A percentile compares a stretch with the other conserved stretches of the same genome.
Conservation (phyloP, 164 flowering plant species). For the Berberis thunbergii region DNA sequence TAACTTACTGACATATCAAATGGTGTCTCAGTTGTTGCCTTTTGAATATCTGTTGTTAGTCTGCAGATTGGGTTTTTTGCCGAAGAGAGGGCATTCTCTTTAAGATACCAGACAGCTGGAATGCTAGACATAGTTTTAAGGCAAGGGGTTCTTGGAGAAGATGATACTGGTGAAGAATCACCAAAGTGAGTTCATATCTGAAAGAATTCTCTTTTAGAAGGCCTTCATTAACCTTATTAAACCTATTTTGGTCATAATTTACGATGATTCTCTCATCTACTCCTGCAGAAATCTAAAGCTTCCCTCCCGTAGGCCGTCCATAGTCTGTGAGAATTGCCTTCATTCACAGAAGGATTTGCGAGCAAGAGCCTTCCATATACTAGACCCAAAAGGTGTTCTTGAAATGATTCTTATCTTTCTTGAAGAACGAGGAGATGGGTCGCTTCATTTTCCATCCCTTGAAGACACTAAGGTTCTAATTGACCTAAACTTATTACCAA, state of each 20-base stretch:
- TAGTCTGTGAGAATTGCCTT: slow-evolving; percentile 91
- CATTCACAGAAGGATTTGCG: slow-evolving; percentile 65
- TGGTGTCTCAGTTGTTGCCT: slow-evolving; percentile 4
- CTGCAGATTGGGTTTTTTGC: slow-evolving; percentile 88
- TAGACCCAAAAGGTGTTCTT: slow-evolving; percentile 76
- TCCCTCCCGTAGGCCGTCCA: slow-evolving; percentile 75
- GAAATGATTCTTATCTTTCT: slow-evolving; percentile 84
- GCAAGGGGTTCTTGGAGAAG: slow-evolving; percentile 93
- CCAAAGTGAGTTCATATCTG: slow-evolving; percentile 49
- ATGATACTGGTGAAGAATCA: slow-evolving; percentile 92
- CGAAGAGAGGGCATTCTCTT: slow-evolving; percentile 70
- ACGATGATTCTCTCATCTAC: too few species aligned
- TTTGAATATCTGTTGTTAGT: slow-evolving; percentile 39
- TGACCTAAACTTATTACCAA: background rate
- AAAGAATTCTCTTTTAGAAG: too few species aligned
- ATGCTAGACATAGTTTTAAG: slow-evolving; percentile 84
- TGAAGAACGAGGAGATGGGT: slow-evolving; percentile 61
- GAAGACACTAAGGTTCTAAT: slow-evolving; percentile 28
- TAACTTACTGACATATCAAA: background rate
- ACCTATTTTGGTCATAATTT: too few species aligned
- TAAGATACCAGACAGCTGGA: slow-evolving; percentile 91
- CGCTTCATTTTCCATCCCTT: slow-evolving; percentile 31
- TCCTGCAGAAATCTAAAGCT: slow-evolving; percentile 73
- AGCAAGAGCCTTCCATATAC: slow-evolving; percentile 80
- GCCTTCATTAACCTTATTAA: too few species aligned